Conservation (phyloP, 2,329 filamentous ascomycete species). For the Sporothrix globosa region DNA sequence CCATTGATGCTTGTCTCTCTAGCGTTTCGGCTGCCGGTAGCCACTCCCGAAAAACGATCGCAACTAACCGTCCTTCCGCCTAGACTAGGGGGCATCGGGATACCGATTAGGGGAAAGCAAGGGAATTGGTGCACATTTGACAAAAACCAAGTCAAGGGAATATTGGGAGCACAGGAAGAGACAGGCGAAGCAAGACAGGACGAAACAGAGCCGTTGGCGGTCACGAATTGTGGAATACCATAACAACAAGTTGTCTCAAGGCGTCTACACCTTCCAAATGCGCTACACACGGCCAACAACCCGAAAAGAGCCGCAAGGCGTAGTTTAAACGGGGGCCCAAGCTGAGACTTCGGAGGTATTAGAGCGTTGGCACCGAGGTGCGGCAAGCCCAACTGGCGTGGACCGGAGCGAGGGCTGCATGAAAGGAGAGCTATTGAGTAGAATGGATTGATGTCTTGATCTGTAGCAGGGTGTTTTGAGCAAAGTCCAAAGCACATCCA, state of each 20-base stretch:
- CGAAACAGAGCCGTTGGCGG: not conserved
- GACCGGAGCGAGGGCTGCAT: conserved; percentile 7
- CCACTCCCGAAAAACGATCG: conserved; percentile 11
- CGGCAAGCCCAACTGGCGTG: not conserved
- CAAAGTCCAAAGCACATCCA: conserved; percentile 4
- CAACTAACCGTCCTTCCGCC: not conserved
- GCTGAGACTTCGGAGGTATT: not conserved
- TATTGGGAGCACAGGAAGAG: not conserved
- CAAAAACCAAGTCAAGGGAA: not conserved
- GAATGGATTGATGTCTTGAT: conserved; percentile 22
- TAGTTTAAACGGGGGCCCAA: not conserved
- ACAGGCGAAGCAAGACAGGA: not conserved
- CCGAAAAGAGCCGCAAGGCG: not conserved
- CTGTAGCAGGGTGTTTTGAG: conserved; percentile 15
- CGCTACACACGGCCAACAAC: too few species aligned
- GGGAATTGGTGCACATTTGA: not conserved
- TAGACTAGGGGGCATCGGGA: not conserved
- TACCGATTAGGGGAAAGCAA: not conserved
- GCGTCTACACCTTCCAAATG: too few species aligned
- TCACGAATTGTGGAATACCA: too few species aligned
- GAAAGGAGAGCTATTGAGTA: not conserved
- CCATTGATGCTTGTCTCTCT: too few species aligned
- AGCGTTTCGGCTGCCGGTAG: conserved; percentile 2
- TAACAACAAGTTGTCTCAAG: too few species aligned
- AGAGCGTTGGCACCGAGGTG: not conserved